Evolutionary conservation across 371 early-diverging fungal genomes (phyloP), one percentile per base, ranked within the genome.

Genomic region (Amoeboaphelidium protococcarum): DNA sequence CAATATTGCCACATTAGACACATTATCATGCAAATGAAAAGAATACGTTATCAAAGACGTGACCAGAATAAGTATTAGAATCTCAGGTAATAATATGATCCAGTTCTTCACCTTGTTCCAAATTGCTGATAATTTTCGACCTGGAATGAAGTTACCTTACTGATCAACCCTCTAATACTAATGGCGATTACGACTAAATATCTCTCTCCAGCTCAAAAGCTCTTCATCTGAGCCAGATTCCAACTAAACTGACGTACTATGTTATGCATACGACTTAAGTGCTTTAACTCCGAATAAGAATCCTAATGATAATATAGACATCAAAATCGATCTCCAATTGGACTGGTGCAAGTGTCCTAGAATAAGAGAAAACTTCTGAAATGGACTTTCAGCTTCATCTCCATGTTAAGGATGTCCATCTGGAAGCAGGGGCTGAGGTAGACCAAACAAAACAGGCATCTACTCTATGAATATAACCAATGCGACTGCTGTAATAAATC

Each of bases 401-500:
- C 16, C 37, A 10, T 31, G 10, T 16, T 6, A 31, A 10, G 6
- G 10, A 10, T 16, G 10, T 6, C 37, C 37, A 16, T 31, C 10
- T 6, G 6, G 10, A 31, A 16, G 16, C 37, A 6, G 10, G 6
- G 26, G 19, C 1, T 20, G 12, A 23, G 27, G 6, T 12, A 55
- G 65, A 1, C 87, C 87, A 27, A 87, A 61, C 44, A 89, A 60
- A 10, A 71, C 65, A 26, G 77, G 73, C 24, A 68, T 60, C 65
- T 87, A 84, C 51, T 86, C 83, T 27, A 88, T 70, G 51, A 80
- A 71, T 22, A 92, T 76, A 0, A 88, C 85, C 13, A 80, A 54
- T 1, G 84, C 91, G 0, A 89, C 84, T 42, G 85, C 94, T 13
- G 80, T 72, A 41, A 90, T 79, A 56, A 92, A 90, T 12, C 94